Base-by-base conservation (phyloP, 163 green algal genomes). In the Prototheca cutis region DNA sequence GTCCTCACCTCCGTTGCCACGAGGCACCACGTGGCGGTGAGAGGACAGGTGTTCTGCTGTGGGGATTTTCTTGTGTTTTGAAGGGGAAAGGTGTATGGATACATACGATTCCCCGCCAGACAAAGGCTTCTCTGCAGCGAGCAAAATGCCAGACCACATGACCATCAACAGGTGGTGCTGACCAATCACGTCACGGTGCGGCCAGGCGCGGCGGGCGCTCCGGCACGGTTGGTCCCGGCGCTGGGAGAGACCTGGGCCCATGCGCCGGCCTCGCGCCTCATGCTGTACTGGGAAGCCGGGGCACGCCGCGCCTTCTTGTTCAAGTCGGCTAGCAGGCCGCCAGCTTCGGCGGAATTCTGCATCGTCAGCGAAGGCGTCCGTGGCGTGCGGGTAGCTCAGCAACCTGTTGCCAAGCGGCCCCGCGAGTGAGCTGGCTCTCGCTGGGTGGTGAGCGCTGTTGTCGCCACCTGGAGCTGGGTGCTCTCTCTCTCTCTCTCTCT, bases 211-310 rank as follows among this genome's bases (percentile, higher is more conserved):
- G 56, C 77, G 10, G 65, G 66, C 17, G 56, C 21, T 10, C 29
- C 59, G 17, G 62, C 70, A 21, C 72, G 74, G 19, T 52, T 87
- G 48, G 63, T 87, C 31, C 80, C 80, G 5, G 80, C 79, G 4
- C 58, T 87, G n/a, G 80, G 87, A 21, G 85, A 95, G 57, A 87
- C 72, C 39, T 96, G 86, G 84, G 87, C 84, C 7, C 89, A 96
- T 59, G 82, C 80, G 13, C 83, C 79, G 52, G 89, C 80, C 54
- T 90, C 65, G 21, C 79, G 89, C 15, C 70, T 96, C 8, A 87
- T 93, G 21, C 74, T 96, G 42, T 80, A 82, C 53, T 96, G 84
- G 85, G 58, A 86, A n/a, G 81, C 80, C 29, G 59, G 54, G 18
- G 45, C 71, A 25, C 66, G 83, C 4, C 64, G 60, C n/a, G 84